These are phyloP conservation scores for Annulohypoxylon stygium DNA, from an alignment of 495 filamentous ascomycete genomes.

Conservation along the genomic window DNA sequence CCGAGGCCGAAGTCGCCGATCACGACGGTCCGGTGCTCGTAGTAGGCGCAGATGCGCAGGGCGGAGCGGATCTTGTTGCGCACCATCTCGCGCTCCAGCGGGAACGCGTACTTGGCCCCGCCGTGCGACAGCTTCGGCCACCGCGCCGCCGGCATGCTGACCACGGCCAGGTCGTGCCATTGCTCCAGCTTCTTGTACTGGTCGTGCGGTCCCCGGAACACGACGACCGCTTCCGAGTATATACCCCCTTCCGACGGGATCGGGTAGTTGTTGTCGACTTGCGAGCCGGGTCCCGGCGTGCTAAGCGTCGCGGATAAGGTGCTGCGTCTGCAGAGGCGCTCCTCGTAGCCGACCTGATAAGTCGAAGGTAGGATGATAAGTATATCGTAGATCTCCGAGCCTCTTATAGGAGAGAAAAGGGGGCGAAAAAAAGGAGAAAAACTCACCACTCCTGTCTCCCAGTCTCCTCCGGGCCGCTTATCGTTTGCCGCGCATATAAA, in stretches of 20 bases:
- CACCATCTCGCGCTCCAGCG: conserved; percentile 75
- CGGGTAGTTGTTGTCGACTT: conserved; percentile 70
- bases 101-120: conserved; percentile 76
- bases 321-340: conserved; percentile 77
- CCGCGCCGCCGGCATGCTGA: conserved; percentile 76
- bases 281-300: conserved; percentile 63
- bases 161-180: conserved; percentile 70
- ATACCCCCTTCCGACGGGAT: conserved; percentile 75
- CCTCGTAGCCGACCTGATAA: conserved; percentile 72
- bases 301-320: conserved; percentile 74
- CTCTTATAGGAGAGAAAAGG: not conserved
- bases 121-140: conserved; percentile 76
- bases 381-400: conserved; percentile 11
- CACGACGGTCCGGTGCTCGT: conserved; percentile 69
- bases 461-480: conserved; percentile 79
- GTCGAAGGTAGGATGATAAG: conserved; percentile 4
- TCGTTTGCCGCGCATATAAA: conserved; percentile 83
- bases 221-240: conserved; percentile 71
- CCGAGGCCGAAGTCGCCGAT: conserved; percentile 80
- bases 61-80: conserved; percentile 77
- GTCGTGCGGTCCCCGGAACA: conserved; percentile 63
- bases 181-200: conserved; percentile 62
- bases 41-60: conserved; percentile 74
- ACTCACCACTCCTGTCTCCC: conserved; percentile 72
- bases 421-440: not conserved